phyloP scores from a whole-genome alignment of 2,329 filamentous ascomycete genomes.

The Aspergillus fructus region DNA sequence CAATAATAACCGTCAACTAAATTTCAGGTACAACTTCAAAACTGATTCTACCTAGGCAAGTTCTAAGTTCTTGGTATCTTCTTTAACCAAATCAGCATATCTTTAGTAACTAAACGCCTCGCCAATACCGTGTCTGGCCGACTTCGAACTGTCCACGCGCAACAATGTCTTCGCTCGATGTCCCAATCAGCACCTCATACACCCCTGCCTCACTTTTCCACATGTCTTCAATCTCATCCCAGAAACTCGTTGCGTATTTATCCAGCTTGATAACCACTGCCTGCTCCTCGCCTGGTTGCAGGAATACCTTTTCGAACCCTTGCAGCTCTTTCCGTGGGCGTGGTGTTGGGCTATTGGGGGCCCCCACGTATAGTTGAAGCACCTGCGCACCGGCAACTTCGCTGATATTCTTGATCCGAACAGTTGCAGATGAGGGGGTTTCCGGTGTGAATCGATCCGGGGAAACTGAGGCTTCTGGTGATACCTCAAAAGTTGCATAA shows the following conservation, averaged over 20 bases:
- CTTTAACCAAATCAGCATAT: too few species aligned
- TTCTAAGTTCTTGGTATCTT: too few species aligned
- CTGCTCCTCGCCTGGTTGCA: slow-evolving; percentile 37
- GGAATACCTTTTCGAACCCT: slow-evolving; percentile 45
- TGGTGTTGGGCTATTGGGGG: slow-evolving; percentile 24
- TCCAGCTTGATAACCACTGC: slow-evolving; percentile 32
- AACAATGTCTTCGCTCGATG: slow-evolving; percentile 24
- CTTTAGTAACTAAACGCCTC: slow-evolving; percentile 15
- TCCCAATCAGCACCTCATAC: slow-evolving; percentile 41
- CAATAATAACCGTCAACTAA: slow-evolving; percentile 7
- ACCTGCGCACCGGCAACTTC: slow-evolving; percentile 52
- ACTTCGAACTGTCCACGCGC: slow-evolving; percentile 21
- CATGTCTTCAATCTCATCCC: slow-evolving; percentile 41
- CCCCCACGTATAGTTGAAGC: slow-evolving; percentile 48
- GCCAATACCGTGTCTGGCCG: slow-evolving; percentile 23
- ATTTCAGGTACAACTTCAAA: too few species aligned
- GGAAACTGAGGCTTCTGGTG: slow-evolving; percentile 53
- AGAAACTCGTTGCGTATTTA: slow-evolving; percentile 41
- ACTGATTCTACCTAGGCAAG: too few species aligned
- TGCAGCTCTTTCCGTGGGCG: slow-evolving; percentile 47
- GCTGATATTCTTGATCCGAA: slow-evolving; percentile 52
- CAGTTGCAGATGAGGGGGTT: slow-evolving; percentile 46
- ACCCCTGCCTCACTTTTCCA: slow-evolving; percentile 41
- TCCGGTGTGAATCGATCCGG: slow-evolving; percentile 33
- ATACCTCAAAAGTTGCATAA: slow-evolving; percentile 64